These are phyloP conservation scores for Akebia trifoliata DNA, from an alignment of 164 flowering plant species.

Conservation along the genomic window DNA sequence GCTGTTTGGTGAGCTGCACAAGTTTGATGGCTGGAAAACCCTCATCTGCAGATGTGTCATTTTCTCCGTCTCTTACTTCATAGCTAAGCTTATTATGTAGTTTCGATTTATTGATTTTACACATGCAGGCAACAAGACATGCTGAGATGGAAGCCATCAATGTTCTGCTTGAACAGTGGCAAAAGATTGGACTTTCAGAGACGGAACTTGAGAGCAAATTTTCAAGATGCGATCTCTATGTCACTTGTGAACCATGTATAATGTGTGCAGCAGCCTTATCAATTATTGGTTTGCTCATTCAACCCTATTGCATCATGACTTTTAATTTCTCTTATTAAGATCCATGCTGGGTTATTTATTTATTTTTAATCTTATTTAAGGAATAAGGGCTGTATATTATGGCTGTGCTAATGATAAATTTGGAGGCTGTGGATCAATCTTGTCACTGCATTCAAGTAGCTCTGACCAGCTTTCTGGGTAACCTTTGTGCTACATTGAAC, in stretches of 20 bases:
- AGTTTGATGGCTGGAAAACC: too few relatives aligned
- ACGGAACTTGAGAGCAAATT: constrained; percentile 52
- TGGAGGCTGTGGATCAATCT: constrained; percentile 94
- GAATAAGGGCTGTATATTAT: constrained; percentile 75
- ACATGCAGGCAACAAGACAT: constrained; percentile 77
- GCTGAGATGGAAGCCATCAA: constrained; percentile 98
- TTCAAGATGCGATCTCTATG: constrained; percentile 71
- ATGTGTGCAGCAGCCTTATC: constrained; percentile 95
- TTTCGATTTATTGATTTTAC: neutral
- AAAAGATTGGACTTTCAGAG: constrained; percentile 45
- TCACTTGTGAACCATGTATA: constrained; percentile 98
- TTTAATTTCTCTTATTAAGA: neutral
- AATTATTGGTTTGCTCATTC: constrained; percentile 51
- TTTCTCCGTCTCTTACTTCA: too few relatives aligned
- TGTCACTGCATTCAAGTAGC: constrained; percentile 57
- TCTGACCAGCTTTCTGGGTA: constrained; percentile 32
- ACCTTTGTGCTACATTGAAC: constrained; percentile 1
- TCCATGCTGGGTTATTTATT: neutral
- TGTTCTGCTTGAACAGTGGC: constrained; percentile 65
- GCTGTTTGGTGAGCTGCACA: too few relatives aligned
- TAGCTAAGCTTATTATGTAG: neutral
- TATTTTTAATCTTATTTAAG: constrained; percentile 20
- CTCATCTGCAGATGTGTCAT: too few relatives aligned
- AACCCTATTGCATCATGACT: neutral
- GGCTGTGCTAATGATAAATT: constrained; percentile 94